phyloP scores from a whole-genome alignment of 352 stramenopile genomes.

The Globisporangium cederbergense region DNA sequence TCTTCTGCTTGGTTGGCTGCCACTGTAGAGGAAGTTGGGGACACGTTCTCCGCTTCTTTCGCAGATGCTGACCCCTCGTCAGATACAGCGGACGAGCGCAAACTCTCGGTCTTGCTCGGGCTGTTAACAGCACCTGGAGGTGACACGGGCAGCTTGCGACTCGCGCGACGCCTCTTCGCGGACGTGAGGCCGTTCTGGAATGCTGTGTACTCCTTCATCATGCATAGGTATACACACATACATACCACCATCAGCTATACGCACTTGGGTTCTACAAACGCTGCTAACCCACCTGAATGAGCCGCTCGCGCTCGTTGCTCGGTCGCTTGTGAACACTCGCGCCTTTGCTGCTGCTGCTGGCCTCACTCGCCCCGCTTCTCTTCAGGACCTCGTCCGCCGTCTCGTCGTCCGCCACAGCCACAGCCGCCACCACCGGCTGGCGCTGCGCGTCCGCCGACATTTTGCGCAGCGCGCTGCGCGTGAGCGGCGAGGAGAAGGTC shows the following conservation, averaged over 20 bases:
- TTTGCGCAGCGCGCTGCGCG: constrained; percentile 12
- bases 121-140: background rate
- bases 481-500: constrained; percentile 11
- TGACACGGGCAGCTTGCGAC: constrained; percentile 1
- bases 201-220: constrained; percentile 13
- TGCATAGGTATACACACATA: background rate
- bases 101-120: background rate
- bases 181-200: constrained; percentile 12
- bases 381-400: background rate
- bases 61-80: background rate
- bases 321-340: constrained; percentile 12
- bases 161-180: constrained; percentile 8
- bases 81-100: background rate
- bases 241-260: background rate
- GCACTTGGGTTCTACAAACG: too few species aligned
- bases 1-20: background rate
- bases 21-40: background rate
- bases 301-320: constrained; percentile 9
- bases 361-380: background rate
- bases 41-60: constrained; percentile 6
- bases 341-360: background rate
- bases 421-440: background rate
- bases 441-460: background rate
- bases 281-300: constrained; percentile 11
- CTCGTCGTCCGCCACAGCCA: background rate